These are phyloP conservation scores for Xylariaceae sp. DNA, from an alignment of 2,329 filamentous ascomycete genomes.

Conservation along the genomic window DNA sequence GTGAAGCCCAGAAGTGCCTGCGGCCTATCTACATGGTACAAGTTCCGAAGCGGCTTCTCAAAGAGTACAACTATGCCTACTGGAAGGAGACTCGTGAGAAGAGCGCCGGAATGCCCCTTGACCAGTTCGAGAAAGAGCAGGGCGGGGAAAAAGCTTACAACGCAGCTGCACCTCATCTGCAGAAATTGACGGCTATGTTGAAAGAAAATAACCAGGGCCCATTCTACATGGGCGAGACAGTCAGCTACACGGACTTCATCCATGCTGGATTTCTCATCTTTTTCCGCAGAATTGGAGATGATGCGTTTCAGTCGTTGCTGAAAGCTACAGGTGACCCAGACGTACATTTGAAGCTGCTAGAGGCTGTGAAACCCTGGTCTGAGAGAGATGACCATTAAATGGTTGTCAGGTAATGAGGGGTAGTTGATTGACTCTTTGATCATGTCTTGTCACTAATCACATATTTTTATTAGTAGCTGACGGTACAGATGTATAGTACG, in stretches of 20 bases:
- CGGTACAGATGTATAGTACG: no score
- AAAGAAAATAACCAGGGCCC: constrained; percentile 62
- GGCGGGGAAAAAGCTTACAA: constrained; percentile 57
- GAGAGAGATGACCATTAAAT: constrained; percentile 46
- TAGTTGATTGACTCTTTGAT: not conserved
- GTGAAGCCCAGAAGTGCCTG: constrained; percentile 42
- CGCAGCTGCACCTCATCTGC: constrained; percentile 45
- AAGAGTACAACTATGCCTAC: constrained; percentile 56
- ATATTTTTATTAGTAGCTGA: no score
- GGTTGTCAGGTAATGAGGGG: not conserved
- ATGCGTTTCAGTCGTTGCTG: constrained; percentile 44
- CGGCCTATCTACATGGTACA: constrained; percentile 51
- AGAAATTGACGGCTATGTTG: constrained; percentile 52
- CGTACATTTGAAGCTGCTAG: constrained; percentile 48
- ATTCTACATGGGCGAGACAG: constrained; percentile 63
- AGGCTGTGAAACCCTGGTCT: constrained; percentile 49
- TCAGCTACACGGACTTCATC: constrained; percentile 64
- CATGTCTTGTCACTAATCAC: no score
- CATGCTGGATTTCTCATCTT: constrained; percentile 53
- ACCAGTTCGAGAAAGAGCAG: constrained; percentile 53
- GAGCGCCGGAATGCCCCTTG: constrained; percentile 57
- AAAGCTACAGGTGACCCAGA: constrained; percentile 45
- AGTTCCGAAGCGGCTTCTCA: constrained; percentile 59
- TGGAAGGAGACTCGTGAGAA: constrained; percentile 60
- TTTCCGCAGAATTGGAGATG: constrained; percentile 43